Evolutionary conservation across 2,329 filamentous ascomycete genomes (phyloP).

Genomic region (Epichloe bromicola): DNA sequence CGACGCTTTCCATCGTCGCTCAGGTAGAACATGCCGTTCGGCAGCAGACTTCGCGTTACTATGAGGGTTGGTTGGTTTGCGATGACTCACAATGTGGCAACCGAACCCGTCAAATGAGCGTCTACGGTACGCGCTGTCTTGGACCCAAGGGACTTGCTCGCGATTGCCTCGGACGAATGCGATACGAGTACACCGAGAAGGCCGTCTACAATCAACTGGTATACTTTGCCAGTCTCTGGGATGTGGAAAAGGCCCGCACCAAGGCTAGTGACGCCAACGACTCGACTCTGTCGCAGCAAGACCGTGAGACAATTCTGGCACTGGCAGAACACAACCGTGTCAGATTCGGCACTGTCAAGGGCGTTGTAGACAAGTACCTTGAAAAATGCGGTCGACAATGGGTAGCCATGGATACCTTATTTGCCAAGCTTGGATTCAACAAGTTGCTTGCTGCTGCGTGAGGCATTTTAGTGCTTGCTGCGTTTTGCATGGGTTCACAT

Average conservation of each 20-base stretch:
- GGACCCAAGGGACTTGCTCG: conserved; percentile 74
- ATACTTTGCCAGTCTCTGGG: conserved; percentile 75
- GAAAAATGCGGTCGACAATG: conserved; percentile 84
- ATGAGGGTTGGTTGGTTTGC: conserved; percentile 83
- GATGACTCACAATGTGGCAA: conserved; percentile 79
- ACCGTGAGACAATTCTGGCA: conserved; percentile 52
- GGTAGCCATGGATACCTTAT: conserved; percentile 87
- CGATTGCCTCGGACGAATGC: conserved; percentile 78
- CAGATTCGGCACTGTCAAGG: conserved; percentile 63
- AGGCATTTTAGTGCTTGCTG: background rate
- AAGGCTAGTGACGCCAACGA: conserved; percentile 36
- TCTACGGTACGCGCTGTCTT: conserved; percentile 82
- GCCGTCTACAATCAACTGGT: conserved; percentile 89
- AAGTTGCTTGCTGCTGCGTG: conserved; percentile 13
- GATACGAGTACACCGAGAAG: conserved; percentile 78
- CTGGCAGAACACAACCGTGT: conserved; percentile 72
- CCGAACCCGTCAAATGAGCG: conserved; percentile 81
- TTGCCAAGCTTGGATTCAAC: conserved; percentile 52
- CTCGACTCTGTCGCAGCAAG: conserved; percentile 32
- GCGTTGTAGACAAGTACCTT: conserved; percentile 68
- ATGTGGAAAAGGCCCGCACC: conserved; percentile 67
- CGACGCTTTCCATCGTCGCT: conserved; percentile 63
- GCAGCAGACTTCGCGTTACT: conserved; percentile 67
- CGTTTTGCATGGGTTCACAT: background rate
- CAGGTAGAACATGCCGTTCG: conserved; percentile 82